Conservation (phyloP, 1,284 basidiomycete genomes). For the Irpex lacteus region DNA sequence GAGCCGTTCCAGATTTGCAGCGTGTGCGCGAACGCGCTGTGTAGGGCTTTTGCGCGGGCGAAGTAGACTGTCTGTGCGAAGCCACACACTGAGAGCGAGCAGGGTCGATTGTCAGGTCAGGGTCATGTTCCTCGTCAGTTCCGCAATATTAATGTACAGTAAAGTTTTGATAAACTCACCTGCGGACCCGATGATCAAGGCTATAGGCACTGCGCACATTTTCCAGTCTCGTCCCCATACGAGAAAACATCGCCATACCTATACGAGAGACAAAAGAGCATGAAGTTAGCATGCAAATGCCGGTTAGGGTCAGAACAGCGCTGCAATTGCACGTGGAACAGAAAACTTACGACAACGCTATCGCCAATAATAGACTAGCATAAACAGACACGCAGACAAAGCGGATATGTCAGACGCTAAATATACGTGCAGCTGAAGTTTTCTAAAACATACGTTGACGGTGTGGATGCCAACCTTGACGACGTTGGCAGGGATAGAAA, state of each 20-base stretch:
- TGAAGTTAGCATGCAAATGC: no score
- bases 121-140: neutral
- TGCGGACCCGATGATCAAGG: conserved; percentile 32
- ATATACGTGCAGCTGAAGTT: neutral
- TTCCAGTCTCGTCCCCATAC: conserved; percentile 35
- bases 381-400: neutral
- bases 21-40: conserved; percentile 32
- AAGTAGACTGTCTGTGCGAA: conserved; percentile 36
- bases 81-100: conserved; percentile 27
- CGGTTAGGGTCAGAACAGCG: no score
- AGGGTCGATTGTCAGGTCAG: neutral
- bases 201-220: conserved; percentile 29
- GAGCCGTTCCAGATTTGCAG: conserved; percentile 36
- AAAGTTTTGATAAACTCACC: conserved; percentile 17
- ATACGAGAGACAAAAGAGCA: neutral
- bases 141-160: neutral
- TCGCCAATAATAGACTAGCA: conserved; percentile 33
- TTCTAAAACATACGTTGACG: conserved; percentile 25
- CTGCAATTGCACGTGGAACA: no score
- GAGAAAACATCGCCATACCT: conserved; percentile 38
- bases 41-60: conserved; percentile 28
- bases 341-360: conserved; percentile 31
- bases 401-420: neutral
- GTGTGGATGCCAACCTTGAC: conserved; percentile 38
- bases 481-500: conserved; percentile 36